These are phyloP conservation scores for Gnetum montanum DNA, from an alignment of 75 land plant genomes.

Conservation along the genomic window DNA sequence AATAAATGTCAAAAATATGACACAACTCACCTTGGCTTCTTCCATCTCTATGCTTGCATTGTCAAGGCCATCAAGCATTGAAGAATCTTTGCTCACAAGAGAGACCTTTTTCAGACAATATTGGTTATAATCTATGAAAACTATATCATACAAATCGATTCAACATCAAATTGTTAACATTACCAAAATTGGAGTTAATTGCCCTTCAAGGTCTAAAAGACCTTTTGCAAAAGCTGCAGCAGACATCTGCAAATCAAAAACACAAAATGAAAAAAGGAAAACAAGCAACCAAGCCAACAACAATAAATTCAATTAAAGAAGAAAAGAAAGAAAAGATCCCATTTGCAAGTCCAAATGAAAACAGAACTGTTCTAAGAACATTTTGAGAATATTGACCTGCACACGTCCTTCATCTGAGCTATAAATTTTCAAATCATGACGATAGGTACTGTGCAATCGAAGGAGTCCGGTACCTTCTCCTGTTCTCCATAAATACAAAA, in stretches of 20 bases:
- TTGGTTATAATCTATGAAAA: neutral
- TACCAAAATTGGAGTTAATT: conserved; percentile 92
- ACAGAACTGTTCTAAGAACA: neutral
- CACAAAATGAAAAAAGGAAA: neutral
- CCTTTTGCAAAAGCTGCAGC: conserved; percentile 99
- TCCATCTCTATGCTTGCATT: conserved; percentile 89
- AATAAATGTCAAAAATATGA: no score
- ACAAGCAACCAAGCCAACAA: neutral
- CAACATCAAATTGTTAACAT: neutral
- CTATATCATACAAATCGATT: neutral
- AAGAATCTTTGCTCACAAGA: conserved; percentile 97
- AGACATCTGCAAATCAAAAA: conserved; percentile 71
- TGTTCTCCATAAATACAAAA: conserved; percentile 15
- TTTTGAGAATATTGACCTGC: conserved; percentile 38
- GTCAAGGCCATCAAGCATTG: conserved; percentile 99
- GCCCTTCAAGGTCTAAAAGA: conserved; percentile 93
- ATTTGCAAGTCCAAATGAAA: neutral
- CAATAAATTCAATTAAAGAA: neutral
- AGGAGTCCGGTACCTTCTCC: conserved; percentile 98
- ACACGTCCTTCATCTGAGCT: conserved; percentile 99
- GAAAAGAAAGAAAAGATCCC: neutral
- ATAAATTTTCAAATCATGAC: conserved; percentile 97
- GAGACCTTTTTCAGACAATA: conserved; percentile 92
- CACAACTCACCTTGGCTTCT: conserved; percentile 77
- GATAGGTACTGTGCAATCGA: conserved; percentile 95